Evolutionary conservation across 2,329 filamentous ascomycete genomes (phyloP), one percentile per base, ranked within the genome.

Genomic region (Botrytis squamosa): DNA sequence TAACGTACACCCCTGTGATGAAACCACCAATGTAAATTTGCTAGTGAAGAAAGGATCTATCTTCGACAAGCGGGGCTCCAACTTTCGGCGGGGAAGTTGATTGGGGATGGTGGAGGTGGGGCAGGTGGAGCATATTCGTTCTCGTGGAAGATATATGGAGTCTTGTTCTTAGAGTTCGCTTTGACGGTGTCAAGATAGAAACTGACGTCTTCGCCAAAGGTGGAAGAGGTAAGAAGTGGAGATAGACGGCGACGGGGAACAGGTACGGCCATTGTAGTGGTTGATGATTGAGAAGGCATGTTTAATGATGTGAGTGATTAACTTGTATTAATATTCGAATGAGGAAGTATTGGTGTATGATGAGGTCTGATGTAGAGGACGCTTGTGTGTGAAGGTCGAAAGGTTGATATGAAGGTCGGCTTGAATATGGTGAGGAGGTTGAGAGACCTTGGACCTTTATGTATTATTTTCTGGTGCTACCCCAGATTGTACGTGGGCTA

Each of bases 71-170:
- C 71, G 42, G 71, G 67, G 29, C 71, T 80, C 87, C 88, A 89
- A 80, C 87, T 85, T 73, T 90, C 88, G 38, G 83, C 81, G 44
- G 87, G 85, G 79, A 90, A 90, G 82, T 87, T 88, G 79, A 91
- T 87, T 12, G 89, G 89, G 77, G 87, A 90, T 20, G 89, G 88
- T 33, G 89, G 89, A 20, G 89, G 89, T 59, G 89, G 88, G 22
- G 89, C 88, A n/a, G 89, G 89, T 33, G 90, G 88, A 46, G 85
- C 85, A 83, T 90, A 91, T 81, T 91, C 89, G 74, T 87, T 83
- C 78, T 89, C 86, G 67, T 76, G 71, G 62, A 79, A 79, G 29
- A 70, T 75, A 64, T 80, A 79, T 62, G 76, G 74, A 3, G 75
- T 75, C 67, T 80, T 79, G 36, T 75, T 72, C 63, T 80, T 80